Evolutionary conservation across 768 basidiomycete species (phyloP).

Genomic region (Rhodosporidiobolus sp.): DNA sequence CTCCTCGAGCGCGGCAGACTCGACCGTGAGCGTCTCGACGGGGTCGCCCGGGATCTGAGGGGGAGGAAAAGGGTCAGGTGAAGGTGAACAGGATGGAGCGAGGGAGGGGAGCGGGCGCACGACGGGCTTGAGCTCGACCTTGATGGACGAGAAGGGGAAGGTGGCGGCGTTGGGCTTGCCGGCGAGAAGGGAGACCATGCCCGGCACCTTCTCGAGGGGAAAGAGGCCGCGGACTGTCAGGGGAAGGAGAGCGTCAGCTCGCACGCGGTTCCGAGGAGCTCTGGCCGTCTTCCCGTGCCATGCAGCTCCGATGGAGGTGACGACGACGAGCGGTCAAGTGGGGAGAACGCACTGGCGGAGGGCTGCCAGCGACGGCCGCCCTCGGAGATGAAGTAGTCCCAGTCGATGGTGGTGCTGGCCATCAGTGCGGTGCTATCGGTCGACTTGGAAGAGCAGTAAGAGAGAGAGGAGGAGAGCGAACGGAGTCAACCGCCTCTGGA

Average conservation of each 20-base stretch:
- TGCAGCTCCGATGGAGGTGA: not conserved
- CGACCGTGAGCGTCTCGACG: conserved; percentile 27
- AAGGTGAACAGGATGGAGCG: conserved; percentile 6
- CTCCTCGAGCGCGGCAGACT: conserved; percentile 57
- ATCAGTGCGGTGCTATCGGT: not conserved
- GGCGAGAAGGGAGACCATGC: conserved; percentile 77
- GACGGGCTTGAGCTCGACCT: conserved; percentile 51
- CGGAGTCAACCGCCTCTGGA: not conserved
- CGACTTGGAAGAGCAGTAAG: not conserved
- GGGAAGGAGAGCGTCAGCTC: too few species aligned
- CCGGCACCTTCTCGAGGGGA: conserved; percentile 73
- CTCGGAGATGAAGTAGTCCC: conserved; percentile 32
- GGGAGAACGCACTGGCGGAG: conserved; percentile 32
- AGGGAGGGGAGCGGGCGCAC: conserved; percentile 24
- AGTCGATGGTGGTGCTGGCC: conserved; percentile 25
- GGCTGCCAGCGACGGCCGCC: conserved; percentile 35
- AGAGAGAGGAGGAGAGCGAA: not conserved
- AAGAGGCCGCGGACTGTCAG: conserved; percentile 61
- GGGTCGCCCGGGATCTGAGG: conserved; percentile 47
- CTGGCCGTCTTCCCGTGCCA: too few species aligned
- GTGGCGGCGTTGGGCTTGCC: conserved; percentile 88
- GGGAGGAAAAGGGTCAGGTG: conserved; percentile 52
- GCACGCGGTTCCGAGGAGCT: too few species aligned
- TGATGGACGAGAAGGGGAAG: conserved; percentile 83
- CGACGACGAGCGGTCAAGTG: not conserved